Conservation (phyloP, 768 basidiomycete species). For the Imleria badia region DNA sequence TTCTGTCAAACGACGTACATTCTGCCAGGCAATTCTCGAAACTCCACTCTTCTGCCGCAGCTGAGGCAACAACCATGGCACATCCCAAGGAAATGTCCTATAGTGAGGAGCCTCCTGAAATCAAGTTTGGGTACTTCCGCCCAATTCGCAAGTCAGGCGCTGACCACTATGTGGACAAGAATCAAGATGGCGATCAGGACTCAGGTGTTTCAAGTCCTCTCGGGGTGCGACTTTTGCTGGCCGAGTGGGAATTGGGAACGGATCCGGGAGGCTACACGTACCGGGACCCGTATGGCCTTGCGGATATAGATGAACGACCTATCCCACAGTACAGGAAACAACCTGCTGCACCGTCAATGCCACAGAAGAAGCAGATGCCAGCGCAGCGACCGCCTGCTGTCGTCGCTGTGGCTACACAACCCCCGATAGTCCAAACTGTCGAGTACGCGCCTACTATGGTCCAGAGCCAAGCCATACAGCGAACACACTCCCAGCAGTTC, state of each 20-base stretch:
- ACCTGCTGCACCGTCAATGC: background rate
- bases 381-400: slow-evolving; percentile 41
- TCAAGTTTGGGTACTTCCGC: slow-evolving; percentile 61
- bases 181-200: slow-evolving; percentile 14
- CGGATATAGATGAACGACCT: slow-evolving; percentile 17
- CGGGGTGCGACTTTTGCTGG: slow-evolving; percentile 62
- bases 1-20: slow-evolving; percentile 57
- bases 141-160: slow-evolving; percentile 40
- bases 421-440: slow-evolving; percentile 12
- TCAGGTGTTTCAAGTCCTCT: slow-evolving; percentile 37
- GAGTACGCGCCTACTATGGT: background rate
- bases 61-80: slow-evolving; percentile 5
- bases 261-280: slow-evolving; percentile 53
- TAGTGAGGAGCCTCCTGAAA: slow-evolving; percentile 51
- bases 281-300: slow-evolving; percentile 52
- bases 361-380: slow-evolving; percentile 24
- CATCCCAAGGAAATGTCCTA: slow-evolving; percentile 46
- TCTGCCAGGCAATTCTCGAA: slow-evolving; percentile 43
- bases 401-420: slow-evolving; percentile 30
- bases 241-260: slow-evolving; percentile 63
- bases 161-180: slow-evolving; percentile 30
- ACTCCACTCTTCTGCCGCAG: slow-evolving; percentile 1
- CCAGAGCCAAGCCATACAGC: slow-evolving; percentile 15
- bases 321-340: slow-evolving; percentile 14
- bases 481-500: slow-evolving; percentile 17